A percentile compares a stretch with the other conserved stretches of the same genome.
Evolutionary conservation across 768 basidiomycete genomes (phyloP).

Genomic region (Tylopilus subfusipes): DNA sequence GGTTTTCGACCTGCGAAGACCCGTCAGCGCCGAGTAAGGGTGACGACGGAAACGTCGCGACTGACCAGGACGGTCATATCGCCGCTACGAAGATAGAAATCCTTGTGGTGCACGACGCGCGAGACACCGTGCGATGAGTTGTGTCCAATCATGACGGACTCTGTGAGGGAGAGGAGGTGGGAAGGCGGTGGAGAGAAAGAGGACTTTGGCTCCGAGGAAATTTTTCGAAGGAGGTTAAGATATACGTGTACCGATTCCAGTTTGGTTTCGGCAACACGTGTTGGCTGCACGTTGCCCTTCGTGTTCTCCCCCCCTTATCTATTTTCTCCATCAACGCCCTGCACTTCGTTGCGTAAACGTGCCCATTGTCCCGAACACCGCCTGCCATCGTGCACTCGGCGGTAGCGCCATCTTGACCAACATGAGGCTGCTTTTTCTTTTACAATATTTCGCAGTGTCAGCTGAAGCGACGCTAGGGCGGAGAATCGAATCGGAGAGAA

Average conservation of each 20-base stretch:
- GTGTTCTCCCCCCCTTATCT: constrained; percentile 21
- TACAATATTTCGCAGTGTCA: not conserved
- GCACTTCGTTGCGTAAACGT: constrained; percentile 30
- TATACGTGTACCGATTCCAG: constrained; percentile 32
- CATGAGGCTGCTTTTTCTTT: not conserved
- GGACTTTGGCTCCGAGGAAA: constrained; percentile 31
- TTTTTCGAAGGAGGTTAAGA: constrained; percentile 36
- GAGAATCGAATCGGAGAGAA: not conserved
- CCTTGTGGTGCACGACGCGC: constrained; percentile 35
- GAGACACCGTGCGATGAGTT: constrained; percentile 27
- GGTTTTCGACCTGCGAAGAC: constrained; percentile 50
- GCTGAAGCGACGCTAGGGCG: constrained; percentile 7
- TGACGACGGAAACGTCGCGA: constrained; percentile 1
- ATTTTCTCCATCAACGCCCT: constrained; percentile 11
- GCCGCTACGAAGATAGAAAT: constrained; percentile 56
- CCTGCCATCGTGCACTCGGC: constrained; percentile 1
- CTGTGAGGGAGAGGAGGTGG: constrained; percentile 22
- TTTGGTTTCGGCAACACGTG: constrained; percentile 34
- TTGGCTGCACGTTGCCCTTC: constrained; percentile 29
- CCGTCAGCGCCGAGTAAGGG: constrained; percentile 8
- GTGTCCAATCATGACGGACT: constrained; percentile 24
- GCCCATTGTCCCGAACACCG: constrained; percentile 11
- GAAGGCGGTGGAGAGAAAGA: constrained; percentile 29
- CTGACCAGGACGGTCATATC: constrained; percentile 58
- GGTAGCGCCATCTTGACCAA: not conserved